Conservation (phyloP, 345 rosid genomes). For the Populus nigra region DNA sequence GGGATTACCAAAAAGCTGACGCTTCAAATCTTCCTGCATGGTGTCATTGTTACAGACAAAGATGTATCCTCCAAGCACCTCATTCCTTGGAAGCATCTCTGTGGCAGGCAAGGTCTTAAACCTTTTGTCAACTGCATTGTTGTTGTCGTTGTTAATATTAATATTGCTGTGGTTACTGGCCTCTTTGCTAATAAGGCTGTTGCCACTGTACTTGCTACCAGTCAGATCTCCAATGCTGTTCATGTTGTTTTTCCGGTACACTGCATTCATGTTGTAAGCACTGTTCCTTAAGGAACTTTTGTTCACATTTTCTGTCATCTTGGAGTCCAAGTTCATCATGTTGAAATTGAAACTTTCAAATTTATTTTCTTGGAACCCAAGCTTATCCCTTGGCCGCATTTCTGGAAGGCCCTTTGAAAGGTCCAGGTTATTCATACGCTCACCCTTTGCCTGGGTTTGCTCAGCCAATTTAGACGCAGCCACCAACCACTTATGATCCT, state of each 20-base stretch:
- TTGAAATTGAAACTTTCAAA: constrained; percentile 67
- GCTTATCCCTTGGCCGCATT: constrained; percentile 56
- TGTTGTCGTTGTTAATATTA: constrained; percentile 39
- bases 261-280: constrained; percentile 59
- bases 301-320: constrained; percentile 47
- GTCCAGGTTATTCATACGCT: constrained; percentile 86
- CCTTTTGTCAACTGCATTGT: constrained; percentile 58
- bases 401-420: constrained; percentile 68
- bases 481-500: constrained; percentile 84
- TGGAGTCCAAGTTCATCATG: constrained; percentile 75
- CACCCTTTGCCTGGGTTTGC: constrained; percentile 75
- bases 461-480: constrained; percentile 90
- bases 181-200: constrained; percentile 52
- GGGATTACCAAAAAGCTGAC: constrained; percentile 93
- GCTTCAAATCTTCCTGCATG: constrained; percentile 96
- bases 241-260: constrained; percentile 63
- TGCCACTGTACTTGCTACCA: constrained; percentile 65
- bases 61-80: constrained; percentile 97
- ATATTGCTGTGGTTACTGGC: constrained; percentile 36
- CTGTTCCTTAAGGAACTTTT: constrained; percentile 55
- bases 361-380: constrained; percentile 72
- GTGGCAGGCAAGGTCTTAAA: constrained; percentile 92
- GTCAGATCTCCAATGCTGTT: constrained; percentile 43
- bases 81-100: constrained; percentile 88
- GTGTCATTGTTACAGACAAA: constrained; percentile 99